Evolutionary conservation across 768 basidiomycete genomes (phyloP), one percentile per base, ranked within the genome.

Genomic region (Lentinula edodes): DNA sequence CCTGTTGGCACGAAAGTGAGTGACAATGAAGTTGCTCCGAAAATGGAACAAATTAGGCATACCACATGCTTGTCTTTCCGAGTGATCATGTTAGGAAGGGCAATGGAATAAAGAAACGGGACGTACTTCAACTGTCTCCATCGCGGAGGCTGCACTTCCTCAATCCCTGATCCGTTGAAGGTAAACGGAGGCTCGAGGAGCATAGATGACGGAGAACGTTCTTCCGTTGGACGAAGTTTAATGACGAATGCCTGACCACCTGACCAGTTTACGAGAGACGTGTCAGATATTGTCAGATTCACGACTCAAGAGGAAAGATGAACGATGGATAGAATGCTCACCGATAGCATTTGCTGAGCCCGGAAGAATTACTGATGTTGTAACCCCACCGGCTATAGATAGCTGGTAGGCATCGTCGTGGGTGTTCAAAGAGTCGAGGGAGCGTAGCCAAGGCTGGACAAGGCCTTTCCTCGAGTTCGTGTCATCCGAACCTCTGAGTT

Each of bases 361-460:
- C 3, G 88, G 88, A 0, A 90, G 72, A 41, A 88, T 72, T 61
- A 85, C 80, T 34, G 82, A 78, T 1, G 86, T 84, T 0, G 89
- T 89, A 38, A 90, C 81, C 13, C 89, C 69, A 1, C 89, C 89
- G 0, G 88, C 74, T 52, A 87, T 80, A 12, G 83, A 76, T 9
- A 84, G 75, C 45, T 66, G 72, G 65, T 82, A 83, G 0, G 86
- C 74, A 32, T 80, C 77, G 65, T 89, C 88, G 59, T 87, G 86
- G 0, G 85, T 87, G 69, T 90, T 86, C 66, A 90, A 75, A 0
- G 80, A 86, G 67, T 90, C 89, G 43, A 89, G 70, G 43, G 80
- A 81, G 28, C 87, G 76, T 6, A 90, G 75, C 83, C 84, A 86
- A 1, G 85, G 85, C 38, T 78, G 65, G 35, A 83, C 74, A 5